Evolutionary conservation across 139 green algal genomes (phyloP).

Genomic region (Desmodesmus armatus): DNA sequence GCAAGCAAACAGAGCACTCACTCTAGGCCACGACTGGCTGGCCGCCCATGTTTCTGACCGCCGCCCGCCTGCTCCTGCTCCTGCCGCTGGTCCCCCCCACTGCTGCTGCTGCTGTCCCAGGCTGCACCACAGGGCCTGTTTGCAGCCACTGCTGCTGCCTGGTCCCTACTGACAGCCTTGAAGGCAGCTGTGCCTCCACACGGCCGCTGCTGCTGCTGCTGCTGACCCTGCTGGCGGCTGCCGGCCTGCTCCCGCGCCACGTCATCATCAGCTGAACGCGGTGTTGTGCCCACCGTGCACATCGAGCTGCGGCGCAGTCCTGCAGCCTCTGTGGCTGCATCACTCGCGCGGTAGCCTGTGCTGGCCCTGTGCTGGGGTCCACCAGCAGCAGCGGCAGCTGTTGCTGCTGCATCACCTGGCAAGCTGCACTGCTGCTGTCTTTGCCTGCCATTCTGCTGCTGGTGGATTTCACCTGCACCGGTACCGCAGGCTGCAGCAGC

Average conservation of each 20-base stretch:
- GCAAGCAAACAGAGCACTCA: too few species aligned
- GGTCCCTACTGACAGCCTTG: constrained; percentile 15
- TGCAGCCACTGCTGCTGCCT: too few species aligned
- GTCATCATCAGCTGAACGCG: not conserved
- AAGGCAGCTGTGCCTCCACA: constrained; percentile 22
- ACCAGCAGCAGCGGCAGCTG: not conserved
- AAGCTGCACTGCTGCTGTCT: not conserved
- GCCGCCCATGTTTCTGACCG: too few species aligned
- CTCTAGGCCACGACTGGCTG: too few species aligned
- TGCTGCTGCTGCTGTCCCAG: too few species aligned
- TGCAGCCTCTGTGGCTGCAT: not conserved
- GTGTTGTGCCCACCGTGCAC: not conserved
- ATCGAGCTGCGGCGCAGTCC: constrained; percentile 5
- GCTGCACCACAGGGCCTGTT: too few species aligned
- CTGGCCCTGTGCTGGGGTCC: not conserved
- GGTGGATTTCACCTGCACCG: not conserved
- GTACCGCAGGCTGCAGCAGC: not conserved
- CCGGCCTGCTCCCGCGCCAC: not conserved
- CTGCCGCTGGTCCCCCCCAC: too few species aligned
- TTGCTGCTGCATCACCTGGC: not conserved
- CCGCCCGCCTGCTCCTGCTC: not conserved
- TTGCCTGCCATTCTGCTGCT: not conserved
- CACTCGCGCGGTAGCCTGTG: not conserved
- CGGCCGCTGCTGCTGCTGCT: not conserved
- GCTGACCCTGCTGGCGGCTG: constrained; percentile 1